Conservation (phyloP, 345 rosid species). For the Eucalyptus brandiana region DNA sequence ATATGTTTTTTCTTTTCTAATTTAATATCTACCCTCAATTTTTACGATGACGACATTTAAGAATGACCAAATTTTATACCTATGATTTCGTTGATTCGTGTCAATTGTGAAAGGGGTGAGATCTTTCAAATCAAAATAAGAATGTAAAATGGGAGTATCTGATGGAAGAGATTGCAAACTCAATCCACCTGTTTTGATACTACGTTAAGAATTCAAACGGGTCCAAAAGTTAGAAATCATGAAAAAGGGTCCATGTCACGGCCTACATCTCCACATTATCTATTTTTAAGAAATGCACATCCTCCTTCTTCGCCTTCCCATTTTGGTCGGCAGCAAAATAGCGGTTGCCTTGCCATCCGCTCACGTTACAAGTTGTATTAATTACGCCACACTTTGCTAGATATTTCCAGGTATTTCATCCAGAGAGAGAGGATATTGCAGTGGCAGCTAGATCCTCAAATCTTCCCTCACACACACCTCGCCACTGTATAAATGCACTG, state of each 20-base stretch:
- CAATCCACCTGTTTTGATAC: neutral
- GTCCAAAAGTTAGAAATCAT: neutral
- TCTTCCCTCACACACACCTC: neutral
- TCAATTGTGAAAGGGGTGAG: neutral
- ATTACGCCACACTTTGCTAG: neutral
- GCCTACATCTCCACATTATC: neutral
- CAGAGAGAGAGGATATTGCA: neutral
- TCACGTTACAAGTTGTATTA: neutral
- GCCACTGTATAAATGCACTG: neutral
- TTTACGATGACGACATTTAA: neutral
- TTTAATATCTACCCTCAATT: neutral
- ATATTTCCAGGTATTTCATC: neutral
- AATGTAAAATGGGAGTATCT: neutral
- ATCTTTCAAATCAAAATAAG: neutral
- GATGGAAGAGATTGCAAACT: neutral
- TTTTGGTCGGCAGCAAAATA: neutral
- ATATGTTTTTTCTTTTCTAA: too few relatives aligned
- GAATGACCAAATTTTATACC: neutral
- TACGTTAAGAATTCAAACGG: fast-evolving
- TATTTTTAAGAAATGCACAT: neutral
- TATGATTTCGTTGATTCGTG: neutral
- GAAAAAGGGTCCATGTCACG: neutral
- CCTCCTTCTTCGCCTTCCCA: neutral
- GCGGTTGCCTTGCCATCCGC: neutral
- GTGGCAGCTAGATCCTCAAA: neutral